Base-by-base conservation (phyloP, 768 basidiomycete species). In the Calvatia gigantea region DNA sequence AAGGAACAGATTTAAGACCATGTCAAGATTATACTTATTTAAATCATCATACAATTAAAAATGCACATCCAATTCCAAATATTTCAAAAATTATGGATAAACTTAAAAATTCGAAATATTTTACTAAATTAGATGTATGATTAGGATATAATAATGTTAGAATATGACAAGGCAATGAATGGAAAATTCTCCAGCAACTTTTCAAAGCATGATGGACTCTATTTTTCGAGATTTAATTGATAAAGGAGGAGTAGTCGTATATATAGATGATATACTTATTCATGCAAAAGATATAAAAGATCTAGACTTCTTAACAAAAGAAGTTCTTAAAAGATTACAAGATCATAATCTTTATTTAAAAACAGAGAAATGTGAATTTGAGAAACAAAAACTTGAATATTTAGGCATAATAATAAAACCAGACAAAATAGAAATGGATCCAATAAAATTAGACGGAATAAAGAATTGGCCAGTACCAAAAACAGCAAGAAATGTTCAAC, bases 321-420 rank as follows among this genome's bases (percentile, higher is more conserved):
- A 50, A n/a, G 63, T 64, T 2, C 55, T 65, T 0, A 23, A 57
- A 27, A 54, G 57, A 12, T 29, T 65, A 0, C 6, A 58, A 14
- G 58, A 70, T 2, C 61, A 74, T 46, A 54, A 70, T 5, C 64
- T 76, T 0, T 75, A 53, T 57, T 46, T 68, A 1, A 74, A 75
- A 45, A 65, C 70, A 0, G 67, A 75, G 47, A 78, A 79, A 56
- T 77, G 73, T 54, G 60, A 54, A 0, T 77, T 75, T 38, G 60
- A 71, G 6, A 15, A 12, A 1, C n/a, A 32, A 0, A 38, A 65
- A 35, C 59, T 69, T 0, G 65, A 74, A 19, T 75, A 69, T 25
- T 64, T 78, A 0, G 71, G 77, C 0, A 41, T 67, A 1, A 66
- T 77, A 19, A 55, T 77, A 1, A 53, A 46, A 0, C 19, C 58